Base-by-base conservation (phyloP, 192 early-diverging fungal genomes). In the Coemansia sp. region DNA sequence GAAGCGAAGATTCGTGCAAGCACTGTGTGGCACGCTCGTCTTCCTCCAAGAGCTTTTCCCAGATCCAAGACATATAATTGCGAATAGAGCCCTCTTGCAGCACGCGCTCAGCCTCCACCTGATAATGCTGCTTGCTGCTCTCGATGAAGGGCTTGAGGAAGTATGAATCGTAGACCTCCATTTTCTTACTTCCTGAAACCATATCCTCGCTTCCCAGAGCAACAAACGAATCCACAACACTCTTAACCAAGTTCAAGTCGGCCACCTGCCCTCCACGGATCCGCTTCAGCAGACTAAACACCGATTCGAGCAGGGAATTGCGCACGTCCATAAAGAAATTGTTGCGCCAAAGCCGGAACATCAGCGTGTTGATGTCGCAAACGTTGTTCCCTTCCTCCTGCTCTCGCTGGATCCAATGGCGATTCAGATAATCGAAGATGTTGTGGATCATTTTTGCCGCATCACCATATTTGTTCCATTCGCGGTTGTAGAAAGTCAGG, bases 351-450 rank as follows among this genome's bases (percentile, higher is more conserved):
- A 73, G 65, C 27, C 69, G 64, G 28, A 79, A 60, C 83, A 84
- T 84, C 76, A 98, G 89, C 59, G 93, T 97, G 76, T 95, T 93
- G 38, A 99, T 89, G 59, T 97, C 94, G 24, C 95, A 88, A 64
- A 83, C 85, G 48, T 84, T 87, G 81, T 90, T 92, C 26, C 93
- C 92, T 64, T 99, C 97, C 38, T 96, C 94, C 55, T 94, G 90
- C 81, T 96, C 93, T 67, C 97, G 85, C 77, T 92, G 94, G 48
- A 98, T 92, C 97, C 97, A 99, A 74, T 95, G 91, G 32, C 95
- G 88, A 78, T 99, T 99, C 53, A 99, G 84, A 73, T 99, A 99
- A 14, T 83, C 82, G 66, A 98, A 97, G 52, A 96, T 83, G 69
- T 97, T 92, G 74, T 98, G 87, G 53, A 98, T 88, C 64, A 86